These are phyloP conservation scores for Leishmania tropica DNA, from an alignment of 208 protist species.

Conservation along the genomic window DNA sequence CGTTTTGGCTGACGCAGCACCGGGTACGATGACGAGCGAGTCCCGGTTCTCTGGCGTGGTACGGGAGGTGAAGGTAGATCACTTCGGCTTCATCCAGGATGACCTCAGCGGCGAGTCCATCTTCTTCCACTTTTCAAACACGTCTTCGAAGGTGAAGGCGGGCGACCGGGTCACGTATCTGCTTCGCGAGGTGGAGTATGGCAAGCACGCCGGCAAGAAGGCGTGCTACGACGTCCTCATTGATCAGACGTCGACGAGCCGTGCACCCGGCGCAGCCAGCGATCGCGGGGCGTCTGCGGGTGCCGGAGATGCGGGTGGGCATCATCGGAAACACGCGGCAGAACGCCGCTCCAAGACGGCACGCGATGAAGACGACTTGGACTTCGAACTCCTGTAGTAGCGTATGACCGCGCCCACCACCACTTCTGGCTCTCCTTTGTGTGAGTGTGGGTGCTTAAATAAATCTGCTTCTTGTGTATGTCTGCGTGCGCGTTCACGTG, in stretches of 20 bases:
- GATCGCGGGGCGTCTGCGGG: not conserved
- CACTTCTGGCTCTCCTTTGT: not conserved
- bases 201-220: conserved; percentile 75
- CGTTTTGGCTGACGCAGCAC: conserved; percentile 1
- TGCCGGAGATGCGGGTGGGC: not conserved
- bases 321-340: not conserved
- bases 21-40: conserved; percentile 26
- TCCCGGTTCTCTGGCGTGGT: conserved; percentile 54
- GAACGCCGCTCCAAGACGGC: not conserved
- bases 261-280: not conserved
- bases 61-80: conserved; percentile 42
- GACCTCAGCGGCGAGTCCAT: conserved; percentile 72
- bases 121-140: conserved; percentile 76
- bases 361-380: conserved; percentile 4
- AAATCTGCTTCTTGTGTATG: not conserved
- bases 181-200: conserved; percentile 49
- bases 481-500: not conserved
- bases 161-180: conserved; percentile 71
- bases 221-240: conserved; percentile 53
- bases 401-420: too few species aligned
- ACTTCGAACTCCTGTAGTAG: conserved; percentile 19
- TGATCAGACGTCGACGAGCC: conserved; percentile 2
- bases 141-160: conserved; percentile 20
- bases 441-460: not conserved
- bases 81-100: conserved; percentile 74